Conservation (phyloP, 208 protist species). For the Tritrichomonas foetus region DNA sequence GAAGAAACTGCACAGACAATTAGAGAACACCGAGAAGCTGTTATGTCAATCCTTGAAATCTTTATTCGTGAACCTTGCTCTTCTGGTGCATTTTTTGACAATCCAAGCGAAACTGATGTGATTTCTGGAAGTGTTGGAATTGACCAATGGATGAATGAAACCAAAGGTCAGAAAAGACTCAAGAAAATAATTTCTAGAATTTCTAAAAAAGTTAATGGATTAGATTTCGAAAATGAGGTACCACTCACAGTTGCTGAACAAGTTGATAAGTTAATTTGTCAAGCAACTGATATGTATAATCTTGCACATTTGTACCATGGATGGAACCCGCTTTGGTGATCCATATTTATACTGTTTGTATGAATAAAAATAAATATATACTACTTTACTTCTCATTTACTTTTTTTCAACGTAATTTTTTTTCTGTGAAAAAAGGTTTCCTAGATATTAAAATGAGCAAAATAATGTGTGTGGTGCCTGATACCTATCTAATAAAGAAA, state of each 20-base stretch:
- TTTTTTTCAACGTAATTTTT: too few species aligned
- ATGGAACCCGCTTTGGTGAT: slow-evolving; percentile 40
- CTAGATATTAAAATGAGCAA: too few species aligned
- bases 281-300: background rate
- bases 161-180: background rate
- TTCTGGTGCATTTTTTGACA: background rate
- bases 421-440: too few species aligned
- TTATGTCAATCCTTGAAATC: slow-evolving; percentile 17
- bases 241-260: background rate
- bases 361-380: background rate
- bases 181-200: background rate
- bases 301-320: background rate
- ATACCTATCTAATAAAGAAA: too few species aligned
- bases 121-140: background rate
- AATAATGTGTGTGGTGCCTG: too few species aligned
- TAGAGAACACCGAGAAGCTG: background rate
- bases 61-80: slow-evolving; percentile 14
- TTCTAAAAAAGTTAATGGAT: background rate
- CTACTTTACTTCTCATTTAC: too few species aligned
- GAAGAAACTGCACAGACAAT: background rate
- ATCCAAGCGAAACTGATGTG: background rate
- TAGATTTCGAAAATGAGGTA: background rate
- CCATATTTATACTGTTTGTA: background rate
- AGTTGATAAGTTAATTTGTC: background rate
- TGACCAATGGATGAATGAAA: background rate